Evolutionary conservation across 2,329 filamentous ascomycete genomes (phyloP), one percentile per base, ranked within the genome.

Genomic region (Microdochium trichocladiopsis): DNA sequence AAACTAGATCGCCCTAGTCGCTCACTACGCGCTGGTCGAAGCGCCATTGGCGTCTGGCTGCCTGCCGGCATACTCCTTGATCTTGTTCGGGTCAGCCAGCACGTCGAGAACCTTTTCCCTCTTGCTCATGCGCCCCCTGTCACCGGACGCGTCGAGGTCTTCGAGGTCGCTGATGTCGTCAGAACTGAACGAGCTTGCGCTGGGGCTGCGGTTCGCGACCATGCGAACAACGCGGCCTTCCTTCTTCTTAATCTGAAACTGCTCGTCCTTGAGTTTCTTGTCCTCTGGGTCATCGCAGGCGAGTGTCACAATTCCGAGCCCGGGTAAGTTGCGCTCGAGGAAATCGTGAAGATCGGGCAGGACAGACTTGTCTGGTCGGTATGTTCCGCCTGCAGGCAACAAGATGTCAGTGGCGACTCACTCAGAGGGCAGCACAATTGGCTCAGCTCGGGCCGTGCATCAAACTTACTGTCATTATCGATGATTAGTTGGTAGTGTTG

Each of bases 401-500:
- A 23, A 8, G 12, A 11, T 45, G 18, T 21, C 22, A 45, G 21
- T 22, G 16, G 6, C 18, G 5, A 4, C 33, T 8, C 18, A 37
- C 4, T 5, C 33, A 37, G 14, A 37, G 28, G 5, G 33, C 4
- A 11, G 5, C 33, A 16, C 14, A n/a, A 37, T n/a, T n/a, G n/a
- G n/a, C n/a, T n/a, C n/a, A n/a, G n/a, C n/a, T n/a, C n/a, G n/a
- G n/a, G n/a, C n/a, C n/a, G n/a, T n/a, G n/a, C n/a, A n/a, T n/a
- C 5, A 22, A 21, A 45, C 41, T 45, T 18, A 45, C 86, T 90
- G 69, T 96, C 93, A 63, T 97, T 97, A 73, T 97, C 93, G 63
- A 97, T 96, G 57, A 94, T 76, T 9, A 97, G 80, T 65, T 95
- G 87, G 67, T 96, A 97, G 64, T 77, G 76, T 50, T 68, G 64